A percentile compares a stretch with the other conserved stretches of the same genome.
phyloP scores from a whole-genome alignment of 2,329 filamentous ascomycete species.

The Arthroderma uncinatum region DNA sequence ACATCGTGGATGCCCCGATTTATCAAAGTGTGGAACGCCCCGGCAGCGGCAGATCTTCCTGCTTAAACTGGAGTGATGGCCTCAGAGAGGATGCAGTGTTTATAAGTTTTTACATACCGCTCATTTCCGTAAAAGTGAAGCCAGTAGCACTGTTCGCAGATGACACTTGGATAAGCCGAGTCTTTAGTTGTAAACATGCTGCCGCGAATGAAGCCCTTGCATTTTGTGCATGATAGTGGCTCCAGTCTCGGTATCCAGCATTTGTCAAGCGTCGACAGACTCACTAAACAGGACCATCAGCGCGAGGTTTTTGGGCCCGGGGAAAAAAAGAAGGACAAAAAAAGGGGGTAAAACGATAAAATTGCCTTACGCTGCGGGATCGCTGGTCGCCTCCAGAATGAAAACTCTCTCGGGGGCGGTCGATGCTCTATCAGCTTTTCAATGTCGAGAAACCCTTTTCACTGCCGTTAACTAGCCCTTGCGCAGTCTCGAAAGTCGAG shows the following conservation, averaged over 20 bases:
- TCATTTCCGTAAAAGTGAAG: conserved; percentile 21
- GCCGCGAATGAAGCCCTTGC: conserved; percentile 11
- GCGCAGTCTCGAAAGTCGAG: not conserved
- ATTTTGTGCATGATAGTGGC: conserved; percentile 10
- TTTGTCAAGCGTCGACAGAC: too few species aligned
- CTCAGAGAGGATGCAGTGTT: conserved; percentile 23
- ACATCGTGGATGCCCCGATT: conserved; percentile 11
- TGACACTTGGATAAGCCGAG: not conserved
- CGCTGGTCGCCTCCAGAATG: not conserved
- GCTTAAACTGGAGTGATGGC: conserved; percentile 11
- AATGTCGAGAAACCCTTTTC: conserved; percentile 26
- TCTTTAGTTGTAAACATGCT: conserved; percentile 14
- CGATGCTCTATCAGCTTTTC: conserved; percentile 31
- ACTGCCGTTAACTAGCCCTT: conserved; percentile 10
- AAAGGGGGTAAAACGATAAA: too few species aligned
- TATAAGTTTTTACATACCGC: conserved; percentile 19
- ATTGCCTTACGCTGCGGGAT: not conserved
- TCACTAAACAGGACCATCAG: too few species aligned
- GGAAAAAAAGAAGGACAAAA: too few species aligned
- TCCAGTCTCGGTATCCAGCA: conserved; percentile 11
- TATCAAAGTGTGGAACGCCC: conserved; percentile 15
- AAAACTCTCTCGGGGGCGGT: too few species aligned
- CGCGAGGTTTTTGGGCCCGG: too few species aligned
- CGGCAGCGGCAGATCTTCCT: conserved; percentile 22
- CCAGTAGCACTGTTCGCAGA: conserved; percentile 31